Evolutionary conservation across 306 rosid species (phyloP).

Genomic region (Erythrophleum fordii): DNA sequence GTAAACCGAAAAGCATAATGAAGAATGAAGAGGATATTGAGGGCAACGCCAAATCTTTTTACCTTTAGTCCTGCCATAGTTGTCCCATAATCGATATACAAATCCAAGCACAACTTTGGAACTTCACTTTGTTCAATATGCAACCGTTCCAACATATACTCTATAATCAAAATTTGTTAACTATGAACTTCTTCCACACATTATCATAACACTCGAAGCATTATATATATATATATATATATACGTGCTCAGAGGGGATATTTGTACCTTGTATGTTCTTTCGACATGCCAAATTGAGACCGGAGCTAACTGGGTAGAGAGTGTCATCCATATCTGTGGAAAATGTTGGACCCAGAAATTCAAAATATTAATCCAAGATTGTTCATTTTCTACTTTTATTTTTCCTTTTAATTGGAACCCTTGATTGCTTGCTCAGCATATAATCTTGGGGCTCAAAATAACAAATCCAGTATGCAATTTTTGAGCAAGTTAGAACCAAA

Average conservation of each 20-base stretch:
- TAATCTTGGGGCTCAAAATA: not conserved
- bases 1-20: not conserved
- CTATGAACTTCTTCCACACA: not conserved
- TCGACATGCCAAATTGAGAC: conserved; percentile 63
- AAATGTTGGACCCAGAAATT: not conserved
- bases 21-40: not conserved
- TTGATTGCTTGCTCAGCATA: not conserved
- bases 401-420: not conserved
- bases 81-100: conserved; percentile 61
- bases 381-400: not conserved
- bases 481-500: not conserved
- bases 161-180: conserved; percentile 37
- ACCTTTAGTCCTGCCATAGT: conserved; percentile 76
- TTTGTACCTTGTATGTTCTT: conserved; percentile 58
- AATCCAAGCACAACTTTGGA: conserved; percentile 57
- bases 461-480: not conserved
- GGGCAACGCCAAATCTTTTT: not conserved
- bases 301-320: conserved; percentile 62
- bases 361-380: not conserved
- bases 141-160: conserved; percentile 57
- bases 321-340: conserved; percentile 68
- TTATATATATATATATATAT: not conserved
- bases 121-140: conserved; percentile 60
- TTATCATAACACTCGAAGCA: not conserved
- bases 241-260: not conserved